Base-by-base conservation (phyloP, 805 yeast genomes). In the Diddensiella caesifluorescens region DNA sequence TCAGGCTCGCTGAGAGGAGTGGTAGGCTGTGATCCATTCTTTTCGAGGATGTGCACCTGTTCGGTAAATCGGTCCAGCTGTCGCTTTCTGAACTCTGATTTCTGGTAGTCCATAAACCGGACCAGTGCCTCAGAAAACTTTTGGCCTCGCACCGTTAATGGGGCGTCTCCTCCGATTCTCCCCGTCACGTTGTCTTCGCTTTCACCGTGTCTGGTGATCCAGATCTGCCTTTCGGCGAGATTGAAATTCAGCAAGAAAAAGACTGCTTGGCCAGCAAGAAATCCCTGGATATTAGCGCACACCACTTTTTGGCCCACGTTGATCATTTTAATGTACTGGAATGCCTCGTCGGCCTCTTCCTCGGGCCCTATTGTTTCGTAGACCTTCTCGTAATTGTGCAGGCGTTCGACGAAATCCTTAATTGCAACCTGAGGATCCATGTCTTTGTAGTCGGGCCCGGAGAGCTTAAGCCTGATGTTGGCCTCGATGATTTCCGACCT, bases 201-300 rank as follows among this genome's bases (percentile, higher is more conserved):
- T 64, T 90, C 97, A 38, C 98, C 98, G 56, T 89, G 96, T 47
- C 98, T 75, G 1, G 97, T 81, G 48, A 90, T 83, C 88, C 95
- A 90, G 39, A 90, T 88, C 60, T 89, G 95, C 47, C 97, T 73
- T 59, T 85, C 92, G 44, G 82, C 75, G 32, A 90, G 69, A 59
- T 92, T 90, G 74, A 90, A 90, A 55, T 87, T 87, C 48, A 90
- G 70, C 49, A 90, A 67, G 67, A 87, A 92, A 59, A 87, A 90
- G 27, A 89, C 85, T 1, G 95, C 84, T 57, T 92, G 97, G 2
- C 95, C 88, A 0, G 96, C 90, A 40, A 90, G 67, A 56, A 87
- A 92, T 4, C 84, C 84, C 55, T 85, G 85, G 44, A 90, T 84
- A 57, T 89, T 87, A 60, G 82, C 89, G 25, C 95, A 86, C 40